Evolutionary conservation across 352 stramenopile genomes (phyloP), one percentile per base, ranked within the genome.

Genomic region (Phytophthora fragariaefolia): DNA sequence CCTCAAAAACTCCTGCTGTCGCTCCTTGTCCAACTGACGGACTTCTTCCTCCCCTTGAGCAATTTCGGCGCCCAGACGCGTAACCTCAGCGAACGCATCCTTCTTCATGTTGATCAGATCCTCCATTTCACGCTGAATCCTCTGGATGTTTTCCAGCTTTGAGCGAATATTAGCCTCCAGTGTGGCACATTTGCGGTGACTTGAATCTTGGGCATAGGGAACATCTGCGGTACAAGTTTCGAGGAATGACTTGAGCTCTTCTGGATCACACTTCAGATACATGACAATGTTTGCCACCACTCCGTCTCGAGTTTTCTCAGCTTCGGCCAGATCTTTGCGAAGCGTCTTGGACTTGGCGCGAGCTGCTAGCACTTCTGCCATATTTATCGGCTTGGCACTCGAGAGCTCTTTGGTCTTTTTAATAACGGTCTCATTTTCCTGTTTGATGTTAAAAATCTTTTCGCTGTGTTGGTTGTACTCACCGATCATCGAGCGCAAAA

Each of bases 401-500:
- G 72, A 72, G 15, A 86, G 42, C 20, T 75, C 69, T 56, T 84
- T 82, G n/a, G 69, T 68, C 47, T 76, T 75, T 17, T 65, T 63
- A 12, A 70, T 69, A 18, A 79, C 48, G 51, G 57, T 36, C 0
- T 72, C 60, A 3, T 66, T 55, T 40, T 84, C 58, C 27, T 80
- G 67, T n/a, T 90, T 74, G 48, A 75, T 74, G 24, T 74, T 68
- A 30, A 73, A 79, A n/a, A 90, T 81, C 13, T 69, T 68, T 7
- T 63, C 59, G 48, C 70, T 91, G 22, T 85, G 40, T 0, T 64
- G 63, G 45, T 89, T 88, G 75, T 92, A 92, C 58, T 89, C 73
- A 23, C 57, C 54, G 18, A 90, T 75, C 78, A 89, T 85, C 13
- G 65, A 80, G 9, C 68, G 64, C 58, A 81, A 63, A 26, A 89